Base-by-base conservation (phyloP, 495 filamentous ascomycete species). In the Venustampulla echinocandica region DNA sequence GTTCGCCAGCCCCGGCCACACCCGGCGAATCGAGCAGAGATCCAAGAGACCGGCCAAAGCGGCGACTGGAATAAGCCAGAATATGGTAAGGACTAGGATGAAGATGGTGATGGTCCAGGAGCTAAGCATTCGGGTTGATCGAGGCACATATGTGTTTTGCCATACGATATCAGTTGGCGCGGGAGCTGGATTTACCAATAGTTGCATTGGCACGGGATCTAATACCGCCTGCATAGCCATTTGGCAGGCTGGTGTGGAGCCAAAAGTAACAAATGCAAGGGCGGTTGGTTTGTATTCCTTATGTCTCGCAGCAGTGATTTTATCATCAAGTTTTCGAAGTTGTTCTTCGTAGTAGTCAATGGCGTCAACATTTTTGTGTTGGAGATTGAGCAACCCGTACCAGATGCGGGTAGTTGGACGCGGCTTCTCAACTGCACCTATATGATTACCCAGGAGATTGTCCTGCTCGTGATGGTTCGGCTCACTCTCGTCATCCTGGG, bases 201-300 rank as follows among this genome's bases (percentile, higher is more conserved):
- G 69, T 41, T 82, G 81, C 56, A 85, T 81, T 10, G 93, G 93
- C 18, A 81, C 80, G 1, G 92, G 87, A 56, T 95, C 90, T 21
- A 99, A 75, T 3, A 89, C 79, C 0, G 93, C 87, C 62, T 99
- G 92, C 33, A 93, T 81, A 13, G 88, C 87, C 84, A 96, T 93
- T 69, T 98, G 92, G 51, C 71, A 75, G 18, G 89, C 80, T n/a
- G 87, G 84, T 49, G 90, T 87, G 14, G 88, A 94, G 62, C 95
- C 82, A 85, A 99, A 89, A 0, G 93, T 96, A 24, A 99, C 87
- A 61, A 97, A 97, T 5, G 93, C 93, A 25, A 93, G 69, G 33
- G 89, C 80, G 0, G 79, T 88, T 1, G 93, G 73, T 7, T 71
- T 65, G 58, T 85, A 96, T 13, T 83, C 79, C 60, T 90, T 90